A percentile compares a stretch with the other conserved stretches of the same genome.
Evolutionary conservation across 495 filamentous ascomycete genomes (phyloP).

Genomic region (Terfezia boudieri): DNA sequence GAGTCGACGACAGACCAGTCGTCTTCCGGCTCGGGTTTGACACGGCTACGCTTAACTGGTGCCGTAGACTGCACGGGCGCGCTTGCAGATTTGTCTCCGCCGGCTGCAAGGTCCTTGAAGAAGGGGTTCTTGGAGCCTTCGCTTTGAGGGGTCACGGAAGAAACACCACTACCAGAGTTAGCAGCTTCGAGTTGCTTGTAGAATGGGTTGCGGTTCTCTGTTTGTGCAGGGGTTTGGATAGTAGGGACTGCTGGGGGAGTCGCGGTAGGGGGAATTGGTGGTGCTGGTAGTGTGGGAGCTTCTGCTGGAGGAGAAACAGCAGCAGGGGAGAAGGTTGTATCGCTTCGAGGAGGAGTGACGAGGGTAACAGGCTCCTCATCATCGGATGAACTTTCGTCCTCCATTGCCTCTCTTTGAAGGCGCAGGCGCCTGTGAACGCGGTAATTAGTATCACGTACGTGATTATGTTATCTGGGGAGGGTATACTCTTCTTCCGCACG

Average conservation of each 20-base stretch:
- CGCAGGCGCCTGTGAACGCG: slow-evolving; percentile 19
- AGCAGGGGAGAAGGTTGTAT: slow-evolving; percentile 3
- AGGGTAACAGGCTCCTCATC: slow-evolving; percentile 58
- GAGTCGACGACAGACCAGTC: slow-evolving; percentile 72
- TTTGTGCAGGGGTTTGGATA: slow-evolving; percentile 12
- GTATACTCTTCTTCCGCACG: slow-evolving; percentile 45
- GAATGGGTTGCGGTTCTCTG: slow-evolving; percentile 23
- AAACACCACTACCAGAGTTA: slow-evolving; percentile 2
- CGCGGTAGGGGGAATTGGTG: slow-evolving; percentile 25
- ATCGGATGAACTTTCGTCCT: slow-evolving; percentile 58
- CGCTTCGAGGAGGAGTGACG: slow-evolving; percentile 12
- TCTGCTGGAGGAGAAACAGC: slow-evolving; percentile 27
- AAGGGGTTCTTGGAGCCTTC: slow-evolving; percentile 46
- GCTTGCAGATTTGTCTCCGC: slow-evolving; percentile 17
- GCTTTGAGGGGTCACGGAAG: slow-evolving; percentile 15
- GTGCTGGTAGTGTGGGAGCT: slow-evolving; percentile 23
- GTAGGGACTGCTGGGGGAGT: slow-evolving; percentile 24
- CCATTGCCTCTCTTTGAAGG: slow-evolving; percentile 64
- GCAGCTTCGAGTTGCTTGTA: background rate
- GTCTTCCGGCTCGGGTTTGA: slow-evolving; percentile 41
- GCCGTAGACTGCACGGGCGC: slow-evolving; percentile 21
- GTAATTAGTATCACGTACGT: background rate
- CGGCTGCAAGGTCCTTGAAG: slow-evolving; percentile 42
- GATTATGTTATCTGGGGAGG: background rate
- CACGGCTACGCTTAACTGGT: slow-evolving; percentile 12